Evolutionary conservation across 305 asterid genomes (phyloP).

Genomic region (Coffea humblotiana): DNA sequence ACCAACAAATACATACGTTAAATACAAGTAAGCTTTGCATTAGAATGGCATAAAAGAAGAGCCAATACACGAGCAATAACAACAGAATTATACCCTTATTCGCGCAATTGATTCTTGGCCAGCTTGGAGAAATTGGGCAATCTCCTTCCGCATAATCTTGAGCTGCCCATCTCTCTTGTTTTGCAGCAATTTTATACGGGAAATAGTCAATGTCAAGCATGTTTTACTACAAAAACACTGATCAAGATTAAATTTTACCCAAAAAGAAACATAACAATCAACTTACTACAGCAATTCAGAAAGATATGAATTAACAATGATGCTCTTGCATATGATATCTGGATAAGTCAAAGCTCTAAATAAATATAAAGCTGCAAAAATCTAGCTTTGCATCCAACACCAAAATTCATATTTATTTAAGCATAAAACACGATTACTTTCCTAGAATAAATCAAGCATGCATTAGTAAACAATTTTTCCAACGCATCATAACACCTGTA

Average conservation of each 20-base stretch:
- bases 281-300: constrained; percentile 1
- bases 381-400: background rate
- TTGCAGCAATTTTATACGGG: constrained; percentile 85
- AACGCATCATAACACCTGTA: background rate
- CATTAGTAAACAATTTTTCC: background rate
- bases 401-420: background rate
- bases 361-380: background rate
- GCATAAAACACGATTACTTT: background rate
- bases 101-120: constrained; percentile 93
- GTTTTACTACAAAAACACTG: constrained; percentile 65
- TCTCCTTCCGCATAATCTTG: constrained; percentile 82
- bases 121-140: constrained; percentile 79
- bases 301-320: background rate
- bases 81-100: constrained; percentile 55
- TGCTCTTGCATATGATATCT: background rate
- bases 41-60: background rate
- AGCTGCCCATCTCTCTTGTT: constrained; percentile 82
- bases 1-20: constrained; percentile 9
- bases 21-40: background rate
- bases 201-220: constrained; percentile 75
- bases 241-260: background rate
- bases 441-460: background rate
- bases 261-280: background rate
- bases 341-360: background rate
- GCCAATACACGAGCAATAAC: background rate